Evolutionary conservation across 768 basidiomycete genomes (phyloP).

Genomic region (Phlebiopsis flavidoalba): DNA sequence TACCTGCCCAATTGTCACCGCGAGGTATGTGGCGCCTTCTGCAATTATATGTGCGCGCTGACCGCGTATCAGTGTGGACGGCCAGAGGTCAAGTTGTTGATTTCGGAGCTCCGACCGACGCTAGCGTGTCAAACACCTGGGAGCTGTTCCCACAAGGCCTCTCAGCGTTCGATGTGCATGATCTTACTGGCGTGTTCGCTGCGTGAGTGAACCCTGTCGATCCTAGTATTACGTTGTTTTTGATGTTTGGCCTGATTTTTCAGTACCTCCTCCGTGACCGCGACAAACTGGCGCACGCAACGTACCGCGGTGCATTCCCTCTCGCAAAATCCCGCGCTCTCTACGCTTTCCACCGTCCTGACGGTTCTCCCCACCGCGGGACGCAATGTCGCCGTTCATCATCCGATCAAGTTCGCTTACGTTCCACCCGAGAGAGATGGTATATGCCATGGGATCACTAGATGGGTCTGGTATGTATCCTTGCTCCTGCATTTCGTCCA

Average conservation of each 20-base stretch:
- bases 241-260: not conserved
- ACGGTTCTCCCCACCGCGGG: slow-evolving; percentile 47
- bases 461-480: slow-evolving; percentile 49
- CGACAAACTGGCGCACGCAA: slow-evolving; percentile 62
- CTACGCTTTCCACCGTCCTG: slow-evolving; percentile 52
- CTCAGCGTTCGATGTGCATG: slow-evolving; percentile 83
- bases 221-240: slow-evolving; percentile 7
- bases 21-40: slow-evolving; percentile 50
- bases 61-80: slow-evolving; percentile 61
- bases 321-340: slow-evolving; percentile 32
- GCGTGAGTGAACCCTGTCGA: slow-evolving; percentile 46
- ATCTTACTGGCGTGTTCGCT: slow-evolving; percentile 78
- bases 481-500: not conserved
- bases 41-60: not conserved
- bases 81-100: slow-evolving; percentile 92
- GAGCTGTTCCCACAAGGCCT: slow-evolving; percentile 67
- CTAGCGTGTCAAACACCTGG: slow-evolving; percentile 57
- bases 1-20: slow-evolving; percentile 68
- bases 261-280: slow-evolving; percentile 58
- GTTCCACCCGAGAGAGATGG: slow-evolving; percentile 87
- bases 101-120: slow-evolving; percentile 56
- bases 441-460: slow-evolving; percentile 67
- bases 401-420: slow-evolving; percentile 58
- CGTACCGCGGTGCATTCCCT: slow-evolving; percentile 58
- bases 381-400: slow-evolving; percentile 52